Base-by-base conservation (phyloP, 192 early-diverging fungal species). In the Radiomyces spectabilis region DNA sequence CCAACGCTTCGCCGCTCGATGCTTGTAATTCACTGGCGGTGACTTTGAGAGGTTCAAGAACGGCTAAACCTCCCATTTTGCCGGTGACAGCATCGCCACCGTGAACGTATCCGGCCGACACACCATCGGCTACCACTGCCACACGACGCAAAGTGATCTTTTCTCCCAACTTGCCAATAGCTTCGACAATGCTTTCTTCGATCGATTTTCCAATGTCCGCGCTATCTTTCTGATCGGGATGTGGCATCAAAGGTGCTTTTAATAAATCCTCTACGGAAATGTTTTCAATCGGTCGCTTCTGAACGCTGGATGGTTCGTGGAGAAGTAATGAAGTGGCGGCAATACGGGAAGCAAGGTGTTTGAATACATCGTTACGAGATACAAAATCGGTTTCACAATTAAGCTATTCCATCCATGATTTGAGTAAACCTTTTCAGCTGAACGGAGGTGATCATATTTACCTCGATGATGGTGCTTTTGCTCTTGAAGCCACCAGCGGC, bases 331-430 rank as follows among this genome's bases (percentile, higher is more conserved):
- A 74, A 2, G 82, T 81, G 0, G 78, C 63, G 2, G 75, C 79
- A 49, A 85, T 72, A 46, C 72, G 77, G 15, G 66, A 63, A 15
- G 84, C 89, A 34, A 94, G 75, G 27, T 82, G 70, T 29, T 83
- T 78, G 76, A 96, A 96, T 41, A 84, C 63, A 24, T 65, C 66
- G 59, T 86, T 89, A 51, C 88, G 80, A 5, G 91, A 89, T 4
- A 98, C 95, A 81, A 98, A 98, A 65, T 98, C 95, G 0, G 95
- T 95, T 67, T 98, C 95, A 54, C 88, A 92, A 68, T 91, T 92
- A 19, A 92, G 54, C 79, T 92, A 77, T 5, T 74, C 51, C 13
- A 71, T 65, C 0, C 47, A 47, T 8, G 31, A 29, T 44, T 30
- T 30, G 19, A 33, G 33, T 3, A 41, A 25, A 43, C 3, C 41